Percentiles rank a stretch among this genome's conserved stretches.
Conservation (phyloP, 1,139 yeast species). For the Saccharomycopsis crataegensis region DNA sequence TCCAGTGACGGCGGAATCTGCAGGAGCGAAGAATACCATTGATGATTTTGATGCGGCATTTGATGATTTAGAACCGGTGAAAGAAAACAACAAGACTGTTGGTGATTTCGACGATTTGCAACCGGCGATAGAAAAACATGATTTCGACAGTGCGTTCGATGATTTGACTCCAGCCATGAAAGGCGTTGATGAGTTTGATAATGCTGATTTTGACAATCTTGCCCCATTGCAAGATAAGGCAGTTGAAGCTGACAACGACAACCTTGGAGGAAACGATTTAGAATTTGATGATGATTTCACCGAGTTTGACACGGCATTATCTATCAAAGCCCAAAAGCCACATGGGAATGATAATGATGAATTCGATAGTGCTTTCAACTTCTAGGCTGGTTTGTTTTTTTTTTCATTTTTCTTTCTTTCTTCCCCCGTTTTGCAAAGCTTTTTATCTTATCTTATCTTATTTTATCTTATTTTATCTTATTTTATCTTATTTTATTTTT, state of each 20-base stretch:
- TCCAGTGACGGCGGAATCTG: constrained; percentile 3
- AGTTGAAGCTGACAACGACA: neutral
- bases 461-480: no score
- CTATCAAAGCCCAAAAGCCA: neutral
- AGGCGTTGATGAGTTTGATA: constrained; percentile 5
- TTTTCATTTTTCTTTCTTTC: neutral
- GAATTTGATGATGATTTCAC: constrained; percentile 14
- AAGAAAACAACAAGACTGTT: constrained; percentile 5
- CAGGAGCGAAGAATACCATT: neutral
- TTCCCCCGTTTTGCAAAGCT: neutral
- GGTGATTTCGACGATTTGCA: constrained; percentile 6
- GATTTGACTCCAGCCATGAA: constrained; percentile 7
- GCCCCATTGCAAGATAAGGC: constrained; percentile 2
- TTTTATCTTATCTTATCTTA: neutral
- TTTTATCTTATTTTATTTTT: no score
- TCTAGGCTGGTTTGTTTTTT: neutral
- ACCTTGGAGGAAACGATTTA: constrained; percentile 1
- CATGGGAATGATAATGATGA: constrained; percentile 16
- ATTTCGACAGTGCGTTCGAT: constrained; percentile 6
- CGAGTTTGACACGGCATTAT: neutral
- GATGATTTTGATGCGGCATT: constrained; percentile 16
- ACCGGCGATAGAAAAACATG: constrained; percentile 3
- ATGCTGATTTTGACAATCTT: constrained; percentile 4
- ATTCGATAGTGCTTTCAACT: constrained; percentile 18
- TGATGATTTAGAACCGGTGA: constrained; percentile 8